These are phyloP conservation scores for Chlorella vulgaris DNA, from an alignment of 139 green algal genomes.

Conservation along the genomic window DNA sequence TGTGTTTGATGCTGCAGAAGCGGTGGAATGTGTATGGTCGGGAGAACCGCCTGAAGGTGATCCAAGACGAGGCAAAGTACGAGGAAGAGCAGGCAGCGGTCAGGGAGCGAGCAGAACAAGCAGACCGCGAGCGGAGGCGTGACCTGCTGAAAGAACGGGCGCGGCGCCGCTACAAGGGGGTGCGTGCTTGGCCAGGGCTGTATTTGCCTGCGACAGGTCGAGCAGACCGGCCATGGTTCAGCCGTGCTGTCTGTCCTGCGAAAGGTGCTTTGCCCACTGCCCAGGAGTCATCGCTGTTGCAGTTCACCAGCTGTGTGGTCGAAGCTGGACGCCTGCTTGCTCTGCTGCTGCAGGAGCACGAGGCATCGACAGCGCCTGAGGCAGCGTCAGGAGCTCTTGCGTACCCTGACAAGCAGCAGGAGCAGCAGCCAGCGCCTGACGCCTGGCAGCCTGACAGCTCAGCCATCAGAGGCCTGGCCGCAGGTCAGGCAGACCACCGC, in stretches of 20 bases:
- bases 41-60: constrained; percentile 82
- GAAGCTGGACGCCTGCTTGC: no score
- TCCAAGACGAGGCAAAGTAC: constrained; percentile 58
- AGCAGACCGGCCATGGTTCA: no score
- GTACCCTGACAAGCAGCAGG: not conserved
- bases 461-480: constrained; percentile 11
- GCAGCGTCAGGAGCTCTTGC: not conserved
- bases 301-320: no score
- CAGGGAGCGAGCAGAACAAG: constrained; percentile 37
- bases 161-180: constrained; percentile 13
- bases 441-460: not conserved
- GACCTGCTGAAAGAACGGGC: constrained; percentile 58
- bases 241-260: no score
- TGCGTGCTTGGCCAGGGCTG: not conserved
- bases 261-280: no score
- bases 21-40: constrained; percentile 73
- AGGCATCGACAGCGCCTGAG: not conserved
- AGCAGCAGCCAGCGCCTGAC: not conserved
- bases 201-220: no score
- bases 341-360: not conserved
- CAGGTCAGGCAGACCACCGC: constrained; percentile 29
- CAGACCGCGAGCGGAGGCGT: constrained; percentile 63
- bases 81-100: constrained; percentile 49
- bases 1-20: constrained; percentile 3
- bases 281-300: no score